Evolutionary conservation across 345 rosid species (phyloP).

Genomic region (Gossypium anomalum): DNA sequence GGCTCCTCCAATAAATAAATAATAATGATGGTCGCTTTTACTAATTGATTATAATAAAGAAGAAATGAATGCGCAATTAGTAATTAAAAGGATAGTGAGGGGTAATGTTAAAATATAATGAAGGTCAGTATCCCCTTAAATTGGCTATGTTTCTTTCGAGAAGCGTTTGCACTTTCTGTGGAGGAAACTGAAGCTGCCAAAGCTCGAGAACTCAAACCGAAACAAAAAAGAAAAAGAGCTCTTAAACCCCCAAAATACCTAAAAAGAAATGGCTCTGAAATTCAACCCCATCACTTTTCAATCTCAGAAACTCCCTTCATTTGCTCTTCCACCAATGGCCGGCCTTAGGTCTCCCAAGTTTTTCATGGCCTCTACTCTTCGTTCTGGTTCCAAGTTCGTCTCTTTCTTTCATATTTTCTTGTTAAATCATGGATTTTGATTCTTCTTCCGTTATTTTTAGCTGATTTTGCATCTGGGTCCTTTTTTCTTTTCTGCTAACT

Average conservation of each 20-base stretch:
- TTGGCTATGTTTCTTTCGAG: background rate
- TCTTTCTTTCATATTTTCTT: background rate
- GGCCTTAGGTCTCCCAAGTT: slow-evolving; percentile 74
- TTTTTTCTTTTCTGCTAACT: slow-evolving; percentile 6
- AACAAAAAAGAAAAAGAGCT: background rate
- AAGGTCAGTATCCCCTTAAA: background rate
- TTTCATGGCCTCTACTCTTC: slow-evolving; percentile 66
- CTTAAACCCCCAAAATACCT: background rate
- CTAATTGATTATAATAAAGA: background rate
- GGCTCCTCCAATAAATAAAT: too few relatives aligned
- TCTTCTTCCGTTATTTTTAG: slow-evolving; percentile 11
- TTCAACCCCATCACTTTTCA: slow-evolving; percentile 52
- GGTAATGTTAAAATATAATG: background rate
- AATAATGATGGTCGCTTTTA: too few relatives aligned
- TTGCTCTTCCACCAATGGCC: slow-evolving; percentile 56
- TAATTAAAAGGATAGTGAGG: background rate
- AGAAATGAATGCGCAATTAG: background rate
- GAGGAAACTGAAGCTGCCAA: slow-evolving; percentile 8
- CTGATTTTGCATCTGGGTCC: slow-evolving; percentile 27
- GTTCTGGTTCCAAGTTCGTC: slow-evolving; percentile 54
- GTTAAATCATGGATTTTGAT: background rate
- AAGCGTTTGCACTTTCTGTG: background rate
- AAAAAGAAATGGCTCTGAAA: slow-evolving; percentile 55
- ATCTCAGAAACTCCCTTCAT: slow-evolving; percentile 48
- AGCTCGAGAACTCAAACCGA: background rate